Evolutionary conservation across 805 yeast species (phyloP).

Genomic region (Yamadazyma nakazawae): DNA sequence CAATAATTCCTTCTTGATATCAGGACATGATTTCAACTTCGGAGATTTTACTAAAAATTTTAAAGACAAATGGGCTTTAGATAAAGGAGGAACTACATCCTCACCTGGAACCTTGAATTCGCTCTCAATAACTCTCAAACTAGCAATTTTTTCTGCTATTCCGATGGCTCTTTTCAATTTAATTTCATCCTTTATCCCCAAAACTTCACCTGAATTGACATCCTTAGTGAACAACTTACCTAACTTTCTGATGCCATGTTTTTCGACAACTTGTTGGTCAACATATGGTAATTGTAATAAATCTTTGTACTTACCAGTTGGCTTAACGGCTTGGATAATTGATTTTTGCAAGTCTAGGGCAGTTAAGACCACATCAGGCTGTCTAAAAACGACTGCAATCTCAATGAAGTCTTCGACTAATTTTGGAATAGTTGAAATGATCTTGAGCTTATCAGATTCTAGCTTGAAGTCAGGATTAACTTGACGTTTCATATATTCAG

Average conservation of each 20-base stretch:
- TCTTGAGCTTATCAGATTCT: constrained; percentile 44
- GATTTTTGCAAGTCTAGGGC: constrained; percentile 67
- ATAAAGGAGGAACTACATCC: constrained; percentile 58
- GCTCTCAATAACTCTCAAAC: constrained; percentile 62
- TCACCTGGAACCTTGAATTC: constrained; percentile 89
- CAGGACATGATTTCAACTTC: constrained; percentile 56
- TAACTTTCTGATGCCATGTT: constrained; percentile 51
- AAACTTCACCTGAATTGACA: constrained; percentile 47
- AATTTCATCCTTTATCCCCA: constrained; percentile 50
- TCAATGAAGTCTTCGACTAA: constrained; percentile 73
- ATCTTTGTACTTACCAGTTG: constrained; percentile 53
- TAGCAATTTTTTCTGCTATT: constrained; percentile 66
- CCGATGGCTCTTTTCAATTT: constrained; percentile 48
- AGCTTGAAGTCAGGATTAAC: constrained; percentile 20
- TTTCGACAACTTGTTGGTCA: constrained; percentile 42
- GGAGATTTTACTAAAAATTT: constrained; percentile 78
- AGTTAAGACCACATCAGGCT: constrained; percentile 57
- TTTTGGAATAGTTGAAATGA: constrained; percentile 62
- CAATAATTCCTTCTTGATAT: constrained; percentile 38
- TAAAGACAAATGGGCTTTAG: constrained; percentile 70
- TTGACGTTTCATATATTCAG: constrained; percentile 57
- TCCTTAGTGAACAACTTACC: constrained; percentile 66
- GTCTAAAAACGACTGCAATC: constrained; percentile 77
- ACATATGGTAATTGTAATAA: constrained; percentile 81
- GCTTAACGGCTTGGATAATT: constrained; percentile 70